Base-by-base conservation (phyloP, 352 stramenopile genomes). In the Pythium utonaiense region DNA sequence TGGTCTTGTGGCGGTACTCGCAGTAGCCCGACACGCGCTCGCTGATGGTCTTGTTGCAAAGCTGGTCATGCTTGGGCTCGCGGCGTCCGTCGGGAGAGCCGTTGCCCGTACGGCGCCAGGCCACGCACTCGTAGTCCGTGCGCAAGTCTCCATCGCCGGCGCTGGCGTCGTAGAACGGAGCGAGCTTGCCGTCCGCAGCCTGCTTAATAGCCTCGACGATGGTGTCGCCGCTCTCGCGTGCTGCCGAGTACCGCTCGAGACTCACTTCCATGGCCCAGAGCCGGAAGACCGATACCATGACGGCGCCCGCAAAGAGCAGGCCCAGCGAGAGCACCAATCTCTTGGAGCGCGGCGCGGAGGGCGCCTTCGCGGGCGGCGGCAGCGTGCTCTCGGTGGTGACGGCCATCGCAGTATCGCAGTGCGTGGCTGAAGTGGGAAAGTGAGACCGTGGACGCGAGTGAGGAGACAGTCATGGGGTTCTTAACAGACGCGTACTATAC, bases 281-380 rank as follows among this genome's bases (percentile, higher is more conserved):
- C 4, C 34, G 34, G 7, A 41, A 17, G 13, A 41, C 16, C 6
- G 6, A 41, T 3, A 41, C 34, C 4, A 17, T 16, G 34, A 41
- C n/a, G 6, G 34, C 34, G 3, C 34, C 34, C 12, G 34, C 34
- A 16, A 41, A 41, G 6, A 41, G 34, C 3, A 41, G 4, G 34
- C 34, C 34, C 34, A 41, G 6, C 4, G 34, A 41, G 6, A 41
- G 7, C 8, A 17, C 34, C 12, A 41, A 16, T 3, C 34, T 10
- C 4, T 17, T n/a, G 22, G 7, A n/a, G 24, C 62, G 42, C 86
- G 74, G 28, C 71, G 86, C 14, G 28, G 27, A 19, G n/a, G 51
- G 41, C 13, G 53, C 40, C 28, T 60, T 52, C n/a, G 30, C 27
- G 10, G 49, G 14, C 27, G 17, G 47, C 47, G 47, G 47, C 1